A percentile compares a stretch with the other conserved stretches of the same genome.
Conservation (phyloP, 164 flowering plant genomes). For the Liquidambar formosana region DNA sequence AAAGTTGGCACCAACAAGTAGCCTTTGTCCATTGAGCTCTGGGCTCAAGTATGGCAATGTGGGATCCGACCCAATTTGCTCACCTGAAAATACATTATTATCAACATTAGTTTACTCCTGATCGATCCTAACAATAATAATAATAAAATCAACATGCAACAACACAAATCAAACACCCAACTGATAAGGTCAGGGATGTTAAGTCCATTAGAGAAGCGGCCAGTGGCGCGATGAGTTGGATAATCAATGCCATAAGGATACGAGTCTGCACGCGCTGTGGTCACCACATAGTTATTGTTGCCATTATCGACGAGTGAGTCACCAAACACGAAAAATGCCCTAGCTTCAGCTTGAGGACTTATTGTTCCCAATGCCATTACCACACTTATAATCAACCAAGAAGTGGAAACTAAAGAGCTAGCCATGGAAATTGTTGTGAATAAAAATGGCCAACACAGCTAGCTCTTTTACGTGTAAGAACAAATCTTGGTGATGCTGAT, state of each 20-base stretch:
- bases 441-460: too few species aligned
- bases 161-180: neutral
- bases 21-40: slow-evolving; percentile 28
- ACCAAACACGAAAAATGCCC: slow-evolving; percentile 41
- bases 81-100: slow-evolving; percentile 26
- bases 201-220: slow-evolving; percentile 42
- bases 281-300: slow-evolving; percentile 35
- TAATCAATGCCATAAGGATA: slow-evolving; percentile 40
- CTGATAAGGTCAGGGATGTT: slow-evolving; percentile 41
- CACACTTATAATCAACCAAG: neutral
- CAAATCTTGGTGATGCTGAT: too few species aligned
- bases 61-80: slow-evolving; percentile 29
- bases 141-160: neutral
- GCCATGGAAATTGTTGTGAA: neutral
- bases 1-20: slow-evolving; percentile 41
- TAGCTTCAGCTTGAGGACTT: slow-evolving; percentile 11
- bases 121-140: neutral
- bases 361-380: neutral
- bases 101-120: too few species aligned
- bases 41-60: slow-evolving; percentile 39
- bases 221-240: slow-evolving; percentile 31
- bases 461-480: too few species aligned
- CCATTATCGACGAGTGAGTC: slow-evolving; percentile 42
- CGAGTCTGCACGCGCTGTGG: slow-evolving; percentile 37
- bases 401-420: neutral